Evolutionary conservation across 768 basidiomycete species (phyloP).

Genomic region (Pulveroboletus sp.): DNA sequence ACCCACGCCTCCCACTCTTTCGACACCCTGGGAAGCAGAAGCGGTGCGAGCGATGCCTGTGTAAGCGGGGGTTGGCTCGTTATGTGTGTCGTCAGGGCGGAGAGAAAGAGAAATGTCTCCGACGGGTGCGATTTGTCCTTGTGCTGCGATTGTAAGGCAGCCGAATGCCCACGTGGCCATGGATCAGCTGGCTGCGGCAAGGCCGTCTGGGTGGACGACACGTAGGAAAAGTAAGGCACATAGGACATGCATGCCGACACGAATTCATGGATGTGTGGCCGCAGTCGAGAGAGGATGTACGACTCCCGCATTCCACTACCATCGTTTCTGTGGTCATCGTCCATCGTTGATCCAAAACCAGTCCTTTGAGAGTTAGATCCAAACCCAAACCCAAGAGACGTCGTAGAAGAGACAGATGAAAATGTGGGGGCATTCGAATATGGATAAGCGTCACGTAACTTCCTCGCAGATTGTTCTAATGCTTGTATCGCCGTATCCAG

Average conservation of each 20-base stretch:
- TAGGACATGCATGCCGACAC: slow-evolving; percentile 76
- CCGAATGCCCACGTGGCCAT: slow-evolving; percentile 39
- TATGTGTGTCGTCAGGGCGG: slow-evolving; percentile 63
- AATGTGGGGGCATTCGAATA: slow-evolving; percentile 56
- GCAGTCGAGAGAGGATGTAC: slow-evolving; percentile 71
- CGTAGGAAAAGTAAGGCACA: slow-evolving; percentile 78
- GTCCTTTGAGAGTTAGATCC: slow-evolving; percentile 20
- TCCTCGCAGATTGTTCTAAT: slow-evolving; percentile 62
- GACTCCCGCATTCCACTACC: slow-evolving; percentile 72
- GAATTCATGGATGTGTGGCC: slow-evolving; percentile 73
- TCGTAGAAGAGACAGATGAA: slow-evolving; percentile 28
- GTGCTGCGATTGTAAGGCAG: slow-evolving; percentile 46
- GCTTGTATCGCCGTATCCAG: slow-evolving; percentile 70
- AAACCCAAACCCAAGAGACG: slow-evolving; percentile 33
- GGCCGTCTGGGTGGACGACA: slow-evolving; percentile 28
- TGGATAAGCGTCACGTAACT: slow-evolving; percentile 77
- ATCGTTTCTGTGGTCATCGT: slow-evolving; percentile 30
- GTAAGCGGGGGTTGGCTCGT: slow-evolving; percentile 65
- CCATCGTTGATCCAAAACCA: slow-evolving; percentile 32
- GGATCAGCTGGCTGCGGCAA: slow-evolving; percentile 22
- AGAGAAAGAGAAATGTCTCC: slow-evolving; percentile 71
- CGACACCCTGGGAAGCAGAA: slow-evolving; percentile 58
- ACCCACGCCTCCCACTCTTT: slow-evolving; percentile 83
- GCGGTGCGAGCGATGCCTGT: slow-evolving; percentile 52
- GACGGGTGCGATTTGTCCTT: slow-evolving; percentile 67